A percentile compares a stretch with the other conserved stretches of the same genome.
Conservation (phyloP, 768 basidiomycete species). For the Pleurotus pulmonarius region DNA sequence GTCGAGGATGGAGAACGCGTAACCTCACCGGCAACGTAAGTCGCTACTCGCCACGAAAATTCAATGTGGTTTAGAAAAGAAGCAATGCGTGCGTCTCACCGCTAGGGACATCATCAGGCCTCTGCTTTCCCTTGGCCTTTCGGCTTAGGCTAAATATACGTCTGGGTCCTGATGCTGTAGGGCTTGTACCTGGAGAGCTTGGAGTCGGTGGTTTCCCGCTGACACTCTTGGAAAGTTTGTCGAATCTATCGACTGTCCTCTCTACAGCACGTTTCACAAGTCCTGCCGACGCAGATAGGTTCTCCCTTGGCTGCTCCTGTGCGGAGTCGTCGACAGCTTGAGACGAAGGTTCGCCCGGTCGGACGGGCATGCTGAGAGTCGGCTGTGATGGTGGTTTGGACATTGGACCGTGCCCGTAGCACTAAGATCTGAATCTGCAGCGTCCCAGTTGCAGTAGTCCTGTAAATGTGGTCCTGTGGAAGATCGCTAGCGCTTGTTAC, state of each 20-base stretch:
- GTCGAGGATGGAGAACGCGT: constrained; percentile 23
- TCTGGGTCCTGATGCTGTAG: constrained; percentile 30
- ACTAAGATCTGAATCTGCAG: constrained; percentile 5
- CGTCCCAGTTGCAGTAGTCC: not conserved
- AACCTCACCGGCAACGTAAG: not conserved
- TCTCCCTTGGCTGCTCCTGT: constrained; percentile 14
- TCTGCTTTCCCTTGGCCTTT: constrained; percentile 46
- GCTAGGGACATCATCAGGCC: constrained; percentile 16
- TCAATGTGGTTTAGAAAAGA: no score
- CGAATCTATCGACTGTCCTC: constrained; percentile 49
- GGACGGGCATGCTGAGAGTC: constrained; percentile 19
- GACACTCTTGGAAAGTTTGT: constrained; percentile 61
- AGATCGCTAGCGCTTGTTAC: not conserved
- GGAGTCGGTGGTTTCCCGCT: constrained; percentile 33
- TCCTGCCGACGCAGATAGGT: constrained; percentile 31
- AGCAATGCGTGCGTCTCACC: constrained; percentile 13
- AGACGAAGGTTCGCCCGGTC: constrained; percentile 27
- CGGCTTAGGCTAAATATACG: constrained; percentile 55
- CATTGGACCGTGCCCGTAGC: constrained; percentile 15
- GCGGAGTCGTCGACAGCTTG: constrained; percentile 26
- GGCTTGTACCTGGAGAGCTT: constrained; percentile 24
- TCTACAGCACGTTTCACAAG: constrained; percentile 52
- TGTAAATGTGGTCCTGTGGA: not conserved
- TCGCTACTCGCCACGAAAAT: not conserved
- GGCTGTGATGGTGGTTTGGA: constrained; percentile 18